These are phyloP conservation scores for Lepidium didymum DNA, from an alignment of 345 rosid genomes.

Conservation along the genomic window DNA sequence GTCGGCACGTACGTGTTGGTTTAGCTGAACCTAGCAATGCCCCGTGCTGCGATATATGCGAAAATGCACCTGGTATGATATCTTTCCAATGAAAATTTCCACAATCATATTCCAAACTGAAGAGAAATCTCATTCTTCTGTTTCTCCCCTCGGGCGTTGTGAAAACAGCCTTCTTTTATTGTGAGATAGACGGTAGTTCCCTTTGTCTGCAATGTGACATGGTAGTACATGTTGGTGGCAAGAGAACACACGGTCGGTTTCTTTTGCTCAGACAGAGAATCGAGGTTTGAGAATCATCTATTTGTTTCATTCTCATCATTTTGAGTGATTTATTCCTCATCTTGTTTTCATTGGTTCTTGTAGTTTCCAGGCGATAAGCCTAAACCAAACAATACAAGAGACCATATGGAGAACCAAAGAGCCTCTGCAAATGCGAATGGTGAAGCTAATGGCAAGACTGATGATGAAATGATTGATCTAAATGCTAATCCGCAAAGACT, in stretches of 20 bases:
- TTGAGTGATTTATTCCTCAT: background rate
- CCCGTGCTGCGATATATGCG: constrained; percentile 78
- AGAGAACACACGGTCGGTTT: constrained; percentile 71
- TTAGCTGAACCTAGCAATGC: constrained; percentile 69
- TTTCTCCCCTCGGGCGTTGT: constrained; percentile 13
- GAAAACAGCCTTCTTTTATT: constrained; percentile 68
- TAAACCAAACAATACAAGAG: constrained; percentile 36
- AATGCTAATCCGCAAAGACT: constrained; percentile 58
- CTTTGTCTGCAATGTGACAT: constrained; percentile 88
- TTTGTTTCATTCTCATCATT: background rate
- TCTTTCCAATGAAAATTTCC: background rate
- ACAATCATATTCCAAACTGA: background rate
- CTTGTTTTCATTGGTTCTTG: constrained; percentile 11
- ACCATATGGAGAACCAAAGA: constrained; percentile 44
- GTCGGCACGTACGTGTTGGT: constrained; percentile 73
- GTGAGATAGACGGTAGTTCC: constrained; percentile 81
- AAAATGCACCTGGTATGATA: constrained; percentile 69
- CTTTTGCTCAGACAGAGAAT: constrained; percentile 72
- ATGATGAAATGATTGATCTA: constrained; percentile 57
- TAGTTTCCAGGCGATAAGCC: constrained; percentile 82
- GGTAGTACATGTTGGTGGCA: constrained; percentile 88
- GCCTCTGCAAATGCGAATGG: constrained; percentile 34
- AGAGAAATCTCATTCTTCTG: constrained; percentile 14
- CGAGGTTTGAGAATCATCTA: constrained; percentile 47
- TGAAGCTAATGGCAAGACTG: constrained; percentile 39